Conservation (phyloP, 1,284 basidiomycete species). For the Marasmius sp. region DNA sequence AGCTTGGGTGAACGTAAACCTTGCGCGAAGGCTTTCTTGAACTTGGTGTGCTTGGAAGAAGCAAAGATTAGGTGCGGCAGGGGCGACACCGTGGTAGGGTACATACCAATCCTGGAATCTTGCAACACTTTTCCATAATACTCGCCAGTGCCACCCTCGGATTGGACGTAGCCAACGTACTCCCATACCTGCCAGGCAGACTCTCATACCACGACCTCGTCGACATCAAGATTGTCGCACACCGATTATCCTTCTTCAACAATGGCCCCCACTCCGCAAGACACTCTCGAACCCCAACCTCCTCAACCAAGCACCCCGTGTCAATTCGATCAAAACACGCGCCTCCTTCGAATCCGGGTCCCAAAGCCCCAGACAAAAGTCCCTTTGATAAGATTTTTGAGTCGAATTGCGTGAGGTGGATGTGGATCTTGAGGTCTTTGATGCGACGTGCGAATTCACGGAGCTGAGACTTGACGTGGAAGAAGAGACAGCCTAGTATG, state of each 20-base stretch:
- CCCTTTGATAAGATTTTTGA: conserved; percentile 37
- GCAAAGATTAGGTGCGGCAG: too few relatives aligned
- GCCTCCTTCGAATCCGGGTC: conserved; percentile 34
- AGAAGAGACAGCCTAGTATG: conserved; percentile 44
- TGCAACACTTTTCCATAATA: conserved; percentile 31
- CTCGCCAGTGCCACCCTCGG: conserved; percentile 27
- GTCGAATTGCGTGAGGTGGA: conserved; percentile 41
- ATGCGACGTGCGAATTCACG: conserved; percentile 38
- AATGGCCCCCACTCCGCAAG: conserved; percentile 38
- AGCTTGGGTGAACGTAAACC: conserved; percentile 30
- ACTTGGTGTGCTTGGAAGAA: conserved; percentile 12
- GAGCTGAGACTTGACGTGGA: conserved; percentile 41
- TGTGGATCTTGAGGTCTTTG: conserved; percentile 35
- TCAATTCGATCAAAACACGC: conserved; percentile 39
- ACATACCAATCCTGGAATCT: conserved; percentile 26
- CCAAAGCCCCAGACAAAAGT: conserved; percentile 30
- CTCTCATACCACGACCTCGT: conserved; percentile 35
- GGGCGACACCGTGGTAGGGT: neutral
- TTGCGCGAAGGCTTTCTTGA: conserved; percentile 17
- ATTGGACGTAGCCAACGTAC: conserved; percentile 29
- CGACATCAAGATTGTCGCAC: conserved; percentile 35
- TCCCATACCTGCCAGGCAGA: conserved; percentile 15
- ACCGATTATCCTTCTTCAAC: conserved; percentile 32
- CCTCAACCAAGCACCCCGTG: conserved; percentile 35
- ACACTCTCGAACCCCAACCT: conserved; percentile 30